Evolutionary conservation across 2,329 filamentous ascomycete species (phyloP).

Genomic region (Diaporthe helianthi): DNA sequence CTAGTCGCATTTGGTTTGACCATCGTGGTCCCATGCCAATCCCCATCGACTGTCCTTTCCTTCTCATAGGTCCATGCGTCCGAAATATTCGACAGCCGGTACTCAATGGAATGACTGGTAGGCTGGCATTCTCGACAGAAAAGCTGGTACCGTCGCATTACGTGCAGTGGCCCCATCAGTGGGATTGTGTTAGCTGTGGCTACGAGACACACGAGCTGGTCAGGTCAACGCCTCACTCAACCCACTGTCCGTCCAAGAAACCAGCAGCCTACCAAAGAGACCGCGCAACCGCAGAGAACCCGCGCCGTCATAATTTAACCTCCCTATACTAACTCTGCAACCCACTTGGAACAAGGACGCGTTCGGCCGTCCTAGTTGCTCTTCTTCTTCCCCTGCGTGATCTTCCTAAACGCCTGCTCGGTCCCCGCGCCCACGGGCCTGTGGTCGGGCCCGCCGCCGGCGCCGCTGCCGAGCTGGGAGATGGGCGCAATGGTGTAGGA

Average conservation of each 20-base stretch:
- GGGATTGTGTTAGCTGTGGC: background rate
- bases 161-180: background rate
- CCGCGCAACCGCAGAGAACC: no score
- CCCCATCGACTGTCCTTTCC: background rate
- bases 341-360: no score
- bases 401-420: slow-evolving; percentile 69
- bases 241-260: no score
- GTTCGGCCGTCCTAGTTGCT: no score
- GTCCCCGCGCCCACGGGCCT: slow-evolving; percentile 69
- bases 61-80: background rate
- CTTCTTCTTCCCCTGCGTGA: slow-evolving; percentile 70
- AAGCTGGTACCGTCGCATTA: background rate
- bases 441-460: slow-evolving; percentile 59
- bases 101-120: background rate
- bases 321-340: no score
- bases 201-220: background rate
- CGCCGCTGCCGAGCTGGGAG: slow-evolving; percentile 63
- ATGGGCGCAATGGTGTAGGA: slow-evolving; percentile 67
- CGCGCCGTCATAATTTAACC: no score
- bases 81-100: background rate
- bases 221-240: no score
- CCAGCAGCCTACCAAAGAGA: no score
- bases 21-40: background rate
- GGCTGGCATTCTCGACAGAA: background rate
- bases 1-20: no score